A percentile compares a stretch with the other conserved stretches of the same genome.
phyloP scores from a whole-genome alignment of 257 asterid species.

The Fraxinus americana region DNA sequence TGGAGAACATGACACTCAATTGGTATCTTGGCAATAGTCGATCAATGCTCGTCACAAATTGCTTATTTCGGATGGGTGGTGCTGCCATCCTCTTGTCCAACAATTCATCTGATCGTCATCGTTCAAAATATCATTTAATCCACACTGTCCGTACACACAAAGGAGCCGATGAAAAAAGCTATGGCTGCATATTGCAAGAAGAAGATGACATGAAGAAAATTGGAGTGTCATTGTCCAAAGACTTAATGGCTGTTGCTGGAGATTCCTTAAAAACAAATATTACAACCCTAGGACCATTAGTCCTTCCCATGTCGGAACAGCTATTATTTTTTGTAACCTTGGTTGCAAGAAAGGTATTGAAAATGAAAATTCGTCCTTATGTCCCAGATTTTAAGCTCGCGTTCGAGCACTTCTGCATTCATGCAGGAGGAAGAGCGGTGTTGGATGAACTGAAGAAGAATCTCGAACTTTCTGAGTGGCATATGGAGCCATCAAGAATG shows the following conservation, averaged over 20 bases:
- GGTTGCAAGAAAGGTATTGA: conserved; percentile 22
- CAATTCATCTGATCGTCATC: conserved; percentile 7
- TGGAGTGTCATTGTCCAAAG: conserved; percentile 26
- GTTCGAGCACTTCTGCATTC: conserved; percentile 36
- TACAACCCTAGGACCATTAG: conserved; percentile 36
- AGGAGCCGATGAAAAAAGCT: conserved; percentile 36
- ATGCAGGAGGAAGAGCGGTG: no score
- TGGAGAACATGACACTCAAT: conserved; percentile 16
- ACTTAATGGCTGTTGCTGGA: conserved; percentile 25
- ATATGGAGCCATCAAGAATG: no score
- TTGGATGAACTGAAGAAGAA: no score
- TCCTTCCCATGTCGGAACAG: conserved; percentile 41
- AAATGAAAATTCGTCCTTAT: conserved; percentile 25
- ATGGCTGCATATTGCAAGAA: conserved; percentile 24
- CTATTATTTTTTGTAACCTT: conserved; percentile 17
- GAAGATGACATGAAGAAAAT: conserved; percentile 25
- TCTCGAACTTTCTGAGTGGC: no score
- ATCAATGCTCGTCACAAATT: conserved; percentile 40
- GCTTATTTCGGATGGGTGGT: conserved; percentile 37
- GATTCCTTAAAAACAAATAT: conserved; percentile 35
- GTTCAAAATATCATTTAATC: conserved; percentile 32
- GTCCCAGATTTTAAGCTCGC: conserved; percentile 44
- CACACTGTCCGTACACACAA: conserved; percentile 38
- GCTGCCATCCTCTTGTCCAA: conserved; percentile 40
- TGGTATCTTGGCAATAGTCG: conserved; percentile 33